Conservation (phyloP, 192 early-diverging fungal genomes). For the Kappamyces sp. region DNA sequence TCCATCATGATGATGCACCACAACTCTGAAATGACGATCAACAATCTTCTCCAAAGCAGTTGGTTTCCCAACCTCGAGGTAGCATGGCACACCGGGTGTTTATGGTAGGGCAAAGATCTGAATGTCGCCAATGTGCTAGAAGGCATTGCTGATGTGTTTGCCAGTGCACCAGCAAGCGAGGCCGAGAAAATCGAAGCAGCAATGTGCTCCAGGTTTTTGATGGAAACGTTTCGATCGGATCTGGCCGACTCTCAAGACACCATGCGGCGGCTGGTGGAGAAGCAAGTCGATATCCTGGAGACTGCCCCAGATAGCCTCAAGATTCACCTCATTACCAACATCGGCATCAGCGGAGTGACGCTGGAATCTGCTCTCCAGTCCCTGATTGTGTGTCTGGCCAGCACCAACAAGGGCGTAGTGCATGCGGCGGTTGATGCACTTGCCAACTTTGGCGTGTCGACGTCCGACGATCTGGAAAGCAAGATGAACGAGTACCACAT, state of each 20-base stretch:
- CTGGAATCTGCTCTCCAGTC: slow-evolving; percentile 2
- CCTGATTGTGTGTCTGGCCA: not conserved
- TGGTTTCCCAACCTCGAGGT: slow-evolving; percentile 11
- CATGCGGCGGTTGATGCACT: slow-evolving; percentile 6
- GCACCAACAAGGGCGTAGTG: not conserved
- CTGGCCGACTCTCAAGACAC: not conserved
- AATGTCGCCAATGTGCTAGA: not conserved
- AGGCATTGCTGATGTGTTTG: not conserved
- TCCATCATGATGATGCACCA: too few species aligned
- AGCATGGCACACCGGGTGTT: not conserved
- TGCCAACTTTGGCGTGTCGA: slow-evolving; percentile 5
- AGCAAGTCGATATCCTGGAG: not conserved
- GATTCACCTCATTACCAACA: slow-evolving; percentile 11
- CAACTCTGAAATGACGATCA: too few species aligned
- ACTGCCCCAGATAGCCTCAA: not conserved
- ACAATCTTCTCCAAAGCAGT: too few species aligned
- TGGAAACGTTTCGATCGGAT: slow-evolving; percentile 13
- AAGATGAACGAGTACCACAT: slow-evolving; percentile 9
- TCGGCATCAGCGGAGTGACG: slow-evolving; percentile 2
- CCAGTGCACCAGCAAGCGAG: not conserved
- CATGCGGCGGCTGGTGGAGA: not conserved
- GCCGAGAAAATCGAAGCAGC: slow-evolving; percentile 10
- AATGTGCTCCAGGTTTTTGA: slow-evolving; percentile 3
- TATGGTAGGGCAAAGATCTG: slow-evolving; percentile 10
- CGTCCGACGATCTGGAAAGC: not conserved